phyloP scores from a whole-genome alignment of 352 stramenopile species.

The Phytophthora boehmeriae region DNA sequence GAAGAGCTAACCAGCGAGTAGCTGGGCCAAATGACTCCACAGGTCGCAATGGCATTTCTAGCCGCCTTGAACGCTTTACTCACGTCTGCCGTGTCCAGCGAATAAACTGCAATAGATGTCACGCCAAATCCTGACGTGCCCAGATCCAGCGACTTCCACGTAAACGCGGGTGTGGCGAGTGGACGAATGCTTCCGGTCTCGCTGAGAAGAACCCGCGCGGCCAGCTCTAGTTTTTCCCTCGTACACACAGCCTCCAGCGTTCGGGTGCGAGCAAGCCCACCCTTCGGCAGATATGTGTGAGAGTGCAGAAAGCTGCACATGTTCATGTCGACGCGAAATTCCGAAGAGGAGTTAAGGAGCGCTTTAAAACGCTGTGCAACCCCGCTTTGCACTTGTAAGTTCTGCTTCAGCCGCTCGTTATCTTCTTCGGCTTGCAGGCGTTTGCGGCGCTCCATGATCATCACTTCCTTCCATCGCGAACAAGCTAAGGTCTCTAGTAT shows the following conservation, averaged over 20 bases:
- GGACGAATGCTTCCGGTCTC: conserved; percentile 6
- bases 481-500: conserved; percentile 37
- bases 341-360: not conserved
- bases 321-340: conserved; percentile 4
- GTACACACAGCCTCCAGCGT: conserved; percentile 7
- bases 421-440: conserved; percentile 42
- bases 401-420: conserved; percentile 44
- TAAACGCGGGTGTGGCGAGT: conserved; percentile 4
- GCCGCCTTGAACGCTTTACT: conserved; percentile 14
- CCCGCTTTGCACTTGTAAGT: conserved; percentile 30
- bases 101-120: conserved; percentile 19
- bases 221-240: conserved; percentile 14
- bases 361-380: conserved; percentile 6
- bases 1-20: conserved; percentile 10
- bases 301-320: conserved; percentile 13
- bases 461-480: conserved; percentile 42
- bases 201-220: not conserved
- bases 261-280: not conserved
- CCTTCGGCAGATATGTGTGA: not conserved
- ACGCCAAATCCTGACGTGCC: conserved; percentile 18
- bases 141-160: conserved; percentile 8
- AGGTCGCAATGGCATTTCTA: conserved; percentile 6
- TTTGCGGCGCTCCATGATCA: conserved; percentile 48
- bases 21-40: conserved; percentile 9
- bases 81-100: conserved; percentile 19